Base-by-base conservation (phyloP, 805 yeast genomes). In the Candida stauntonica region DNA sequence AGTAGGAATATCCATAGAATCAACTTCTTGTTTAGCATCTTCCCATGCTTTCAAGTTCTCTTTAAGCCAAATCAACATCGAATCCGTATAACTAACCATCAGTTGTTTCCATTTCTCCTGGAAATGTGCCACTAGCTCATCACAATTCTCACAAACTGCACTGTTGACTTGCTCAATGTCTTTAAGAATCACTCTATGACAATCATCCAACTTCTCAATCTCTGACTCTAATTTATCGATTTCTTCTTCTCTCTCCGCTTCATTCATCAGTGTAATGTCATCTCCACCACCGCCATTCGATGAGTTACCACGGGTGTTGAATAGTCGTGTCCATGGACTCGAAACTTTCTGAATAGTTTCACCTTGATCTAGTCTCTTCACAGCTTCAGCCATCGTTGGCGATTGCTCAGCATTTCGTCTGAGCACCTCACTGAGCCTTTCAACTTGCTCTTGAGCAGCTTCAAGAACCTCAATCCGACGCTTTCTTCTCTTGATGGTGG, bases 21-120 rank as follows among this genome's bases (percentile, higher is more conserved):
- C 47, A 35, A 54, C 46, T 14, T 45, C 54, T 5, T 20, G 18
- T 38, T 58, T 61, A 9, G 71, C 67, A 32, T 58, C 58, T 43
- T 63, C 57, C 72, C 72, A 67, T 12, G 67, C 61, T 16, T 52
- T 50, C 19, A 65, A 44, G 38, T 65, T 62, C 39, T 64, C 72
- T 31, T 39, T 52, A 9, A 66, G 49, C 63, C 66, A 67, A 17
- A 58, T 58, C 20, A 64, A 41, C 12, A 66, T 46, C 3, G 62
- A 54, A 29, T 55, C 57, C 1, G 67, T 44, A 29, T 63, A 63
- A n/a, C 52, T 43, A 17, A 48, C 46, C 33, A 65, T 45, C 24
- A 67, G 48, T 5, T 42, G 38, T 14, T 46, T 45, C 58, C 66
- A 60, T 34, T 53, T 58, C 3, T 38, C 21, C 26, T 57, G 57